phyloP scores from a whole-genome alignment of 768 basidiomycete species.

The Tylopilus felleus region DNA sequence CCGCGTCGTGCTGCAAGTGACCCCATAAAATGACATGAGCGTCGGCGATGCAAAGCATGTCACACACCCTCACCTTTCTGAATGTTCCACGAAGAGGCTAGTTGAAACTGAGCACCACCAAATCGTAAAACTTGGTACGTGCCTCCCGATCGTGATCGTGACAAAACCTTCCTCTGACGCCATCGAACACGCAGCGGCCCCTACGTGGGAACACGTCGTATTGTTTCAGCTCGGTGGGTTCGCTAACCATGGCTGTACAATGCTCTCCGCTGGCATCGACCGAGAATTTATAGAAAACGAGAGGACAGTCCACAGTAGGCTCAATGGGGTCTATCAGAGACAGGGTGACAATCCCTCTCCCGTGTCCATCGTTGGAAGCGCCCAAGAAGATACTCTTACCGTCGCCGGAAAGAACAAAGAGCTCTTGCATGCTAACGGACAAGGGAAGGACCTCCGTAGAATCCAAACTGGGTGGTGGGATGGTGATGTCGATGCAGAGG shows the following conservation, averaged over 20 bases:
- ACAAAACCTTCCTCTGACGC: constrained; percentile 19
- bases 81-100: background rate
- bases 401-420: constrained; percentile 17
- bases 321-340: background rate
- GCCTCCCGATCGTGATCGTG: background rate
- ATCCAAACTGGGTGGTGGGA: constrained; percentile 1
- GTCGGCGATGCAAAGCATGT: background rate
- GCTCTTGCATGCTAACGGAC: constrained; percentile 8
- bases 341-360: constrained; percentile 16
- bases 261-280: constrained; percentile 18
- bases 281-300: constrained; percentile 17
- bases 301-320: background rate
- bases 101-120: constrained; percentile 15
- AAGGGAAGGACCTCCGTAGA: constrained; percentile 10
- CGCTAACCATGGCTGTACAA: constrained; percentile 11
- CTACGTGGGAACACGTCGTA: constrained; percentile 6
- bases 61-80: background rate
- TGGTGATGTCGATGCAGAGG: constrained; percentile 15
- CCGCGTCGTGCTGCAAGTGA: background rate
- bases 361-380: constrained; percentile 14
- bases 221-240: constrained; percentile 7
- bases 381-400: constrained; percentile 1
- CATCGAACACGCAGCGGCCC: constrained; percentile 13
- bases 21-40: background rate
- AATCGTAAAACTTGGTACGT: background rate